Base-by-base conservation (phyloP, 148 eudicot species). In the Camellia japonica region DNA sequence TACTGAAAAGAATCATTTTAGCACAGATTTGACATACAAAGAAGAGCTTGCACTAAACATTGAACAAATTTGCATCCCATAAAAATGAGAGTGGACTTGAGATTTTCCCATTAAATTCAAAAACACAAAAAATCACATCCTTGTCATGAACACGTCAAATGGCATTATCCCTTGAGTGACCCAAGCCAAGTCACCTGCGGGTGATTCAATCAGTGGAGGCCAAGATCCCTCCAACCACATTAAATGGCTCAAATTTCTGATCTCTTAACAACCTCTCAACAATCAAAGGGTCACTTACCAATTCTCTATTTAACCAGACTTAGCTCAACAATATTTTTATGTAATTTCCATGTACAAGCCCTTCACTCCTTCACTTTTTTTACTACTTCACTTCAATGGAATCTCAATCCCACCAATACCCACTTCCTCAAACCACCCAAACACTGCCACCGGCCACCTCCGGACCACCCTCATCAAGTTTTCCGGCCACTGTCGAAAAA, bases 361-460 rank as follows among this genome's bases (percentile, higher is more conserved):
- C 38, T 30, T 30, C 62, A 66, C 30, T 77, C 63, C 15, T 13
- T 5, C 52, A 56, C 80, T 44, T n/a, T 60, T 52, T 42, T 49
- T 16, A 43, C 2, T 4, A 47, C 7, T 4, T 71, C 73, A 60
- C 69, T 20, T 8, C 74, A 77, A 83, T 83, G 85, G 76, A 72
- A 52, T 44, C 85, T 72, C 70, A 85, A 79, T 47, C n/a, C 71
- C 83, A 42, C 74, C 82, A 43, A 79, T 79, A 73, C 79, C 74
- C 63, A 64, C 12, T 65, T 65, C 71, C 43, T 56, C 41, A 74
- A 49, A 51, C 56, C 56, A 79, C 71, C 38, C 38, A 42, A 79
- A 81, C 70, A 75, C 75, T 55, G 54, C 13, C 72, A 56, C 71
- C 44, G 70, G 54, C 78, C 72, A 16, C 49, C 66, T 10, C 20